Evolutionary conservation across 257 asterid species (phyloP).

Genomic region (Eustoma russellianum): DNA sequence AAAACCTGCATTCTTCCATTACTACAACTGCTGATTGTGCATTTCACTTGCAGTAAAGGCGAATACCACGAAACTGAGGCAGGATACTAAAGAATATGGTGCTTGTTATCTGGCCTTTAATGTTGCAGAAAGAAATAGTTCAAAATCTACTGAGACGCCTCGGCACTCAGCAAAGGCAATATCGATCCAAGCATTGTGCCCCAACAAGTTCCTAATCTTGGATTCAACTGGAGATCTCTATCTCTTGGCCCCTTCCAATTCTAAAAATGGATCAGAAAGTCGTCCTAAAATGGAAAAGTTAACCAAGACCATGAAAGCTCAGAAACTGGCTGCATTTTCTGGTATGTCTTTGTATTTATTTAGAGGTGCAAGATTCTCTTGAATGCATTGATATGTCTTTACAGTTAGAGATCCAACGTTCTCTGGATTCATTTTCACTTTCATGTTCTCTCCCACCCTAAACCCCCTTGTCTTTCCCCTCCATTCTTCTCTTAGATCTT

Average conservation of each 20-base stretch:
- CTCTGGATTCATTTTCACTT: too few species aligned
- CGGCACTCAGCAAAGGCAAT: slow-evolving; percentile 50
- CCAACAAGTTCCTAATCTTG: slow-evolving; percentile 45
- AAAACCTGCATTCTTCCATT: slow-evolving; percentile 23
- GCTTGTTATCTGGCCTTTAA: slow-evolving; percentile 49
- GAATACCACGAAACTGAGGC: slow-evolving; percentile 55
- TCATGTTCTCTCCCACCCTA: too few species aligned
- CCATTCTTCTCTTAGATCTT: too few species aligned
- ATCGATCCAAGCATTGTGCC: slow-evolving; percentile 52
- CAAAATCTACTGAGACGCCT: slow-evolving; percentile 19
- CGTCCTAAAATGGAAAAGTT: slow-evolving; percentile 34
- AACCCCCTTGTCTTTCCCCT: too few species aligned
- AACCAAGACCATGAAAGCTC: slow-evolving; percentile 46
- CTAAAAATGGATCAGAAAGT: slow-evolving; percentile 38
- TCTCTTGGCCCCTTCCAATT: slow-evolving; percentile 38
- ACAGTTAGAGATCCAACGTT: too few species aligned
- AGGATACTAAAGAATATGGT: slow-evolving; percentile 47
- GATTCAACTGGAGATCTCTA: slow-evolving; percentile 66
- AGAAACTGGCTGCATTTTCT: slow-evolving; percentile 47
- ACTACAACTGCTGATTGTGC: slow-evolving; percentile 62
- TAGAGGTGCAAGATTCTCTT: too few species aligned
- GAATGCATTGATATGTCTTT: too few species aligned
- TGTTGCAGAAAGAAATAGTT: slow-evolving; percentile 28
- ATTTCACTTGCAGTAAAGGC: slow-evolving; percentile 67
- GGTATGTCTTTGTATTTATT: slow-evolving; percentile 25